Evolutionary conservation across 2,329 filamentous ascomycete genomes (phyloP), one percentile per base, ranked within the genome.

Genomic region (Talaromyces sp.): DNA sequence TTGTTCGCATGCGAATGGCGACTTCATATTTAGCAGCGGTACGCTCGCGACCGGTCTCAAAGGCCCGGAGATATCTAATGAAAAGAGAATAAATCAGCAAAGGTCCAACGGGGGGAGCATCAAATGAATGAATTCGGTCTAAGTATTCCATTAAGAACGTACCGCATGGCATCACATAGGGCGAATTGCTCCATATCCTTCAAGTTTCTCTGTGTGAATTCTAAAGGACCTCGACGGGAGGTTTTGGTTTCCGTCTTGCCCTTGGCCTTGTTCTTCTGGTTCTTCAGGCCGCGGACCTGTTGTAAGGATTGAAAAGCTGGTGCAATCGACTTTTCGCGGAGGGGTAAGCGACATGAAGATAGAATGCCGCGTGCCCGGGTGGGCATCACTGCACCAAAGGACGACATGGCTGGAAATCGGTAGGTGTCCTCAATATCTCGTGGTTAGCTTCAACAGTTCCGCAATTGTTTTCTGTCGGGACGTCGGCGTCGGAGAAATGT

Each of bases 81-180:
- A 24, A 37, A 47, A 51, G n/a, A 49, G 24, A 16, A 24, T 49
- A 56, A 62, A 47, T 51, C 42, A 56, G 36, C 4, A 35, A 59
- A 40, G 39, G 42, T 9, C 47, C 19, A 27, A 22, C 47, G 24
- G 24, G 13, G 44, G 29, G 16, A 43, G 14, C 11, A 16, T 24
- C 48, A 11, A 9, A n/a, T n/a, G n/a, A 20, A 24, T 17, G 10
- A 40, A 17, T 33, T 16, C 2, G 19, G 9, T 13, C 27, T 19
- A 2, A 22, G 16, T n/a, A 33, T 20, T 30, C 11, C 47, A 32
- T 29, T 16, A 4, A 14, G 42, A 20, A 55, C 56, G 45, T 69
- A 76, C 90, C 92, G 85, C 85, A 99, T 94, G 14, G 94, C 95
- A 78, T 99, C 94, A 62, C 90, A 88, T 29, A 99, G 80, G 1